Conservation (phyloP, 495 filamentous ascomycete species). For the Hypoxylon crocopeplum region DNA sequence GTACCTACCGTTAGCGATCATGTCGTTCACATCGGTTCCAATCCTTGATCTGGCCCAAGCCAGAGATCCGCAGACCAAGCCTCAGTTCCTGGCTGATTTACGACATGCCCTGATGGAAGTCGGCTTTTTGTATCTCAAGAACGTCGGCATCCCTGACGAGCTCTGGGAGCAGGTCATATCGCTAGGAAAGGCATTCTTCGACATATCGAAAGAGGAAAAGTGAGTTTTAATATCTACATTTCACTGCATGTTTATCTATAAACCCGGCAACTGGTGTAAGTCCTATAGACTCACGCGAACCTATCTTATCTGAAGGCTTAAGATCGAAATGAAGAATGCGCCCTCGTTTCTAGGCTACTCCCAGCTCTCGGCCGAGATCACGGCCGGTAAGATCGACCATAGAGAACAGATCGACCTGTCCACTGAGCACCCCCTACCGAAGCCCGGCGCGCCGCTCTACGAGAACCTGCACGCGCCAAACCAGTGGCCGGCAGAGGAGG, state of each 20-base stretch:
- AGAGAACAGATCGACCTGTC: slow-evolving; percentile 93
- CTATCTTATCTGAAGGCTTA: slow-evolving; percentile 56
- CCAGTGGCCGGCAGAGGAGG: slow-evolving; percentile 66
- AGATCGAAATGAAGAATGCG: slow-evolving; percentile 90
- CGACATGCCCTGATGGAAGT: slow-evolving; percentile 86
- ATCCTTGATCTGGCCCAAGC: slow-evolving; percentile 79
- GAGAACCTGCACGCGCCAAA: slow-evolving; percentile 84
- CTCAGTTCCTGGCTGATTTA: slow-evolving; percentile 72
- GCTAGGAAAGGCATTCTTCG: slow-evolving; percentile 78
- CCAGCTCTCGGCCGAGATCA: slow-evolving; percentile 67
- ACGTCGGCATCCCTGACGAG: slow-evolving; percentile 74
- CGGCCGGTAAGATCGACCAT: slow-evolving; percentile 65
- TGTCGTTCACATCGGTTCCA: slow-evolving; percentile 79
- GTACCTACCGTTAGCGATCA: too few relatives aligned
- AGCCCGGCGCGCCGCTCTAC: slow-evolving; percentile 70
- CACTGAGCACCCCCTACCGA: slow-evolving; percentile 73
- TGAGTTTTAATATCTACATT: slow-evolving; percentile 33
- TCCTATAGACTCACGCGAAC: slow-evolving; percentile 5
- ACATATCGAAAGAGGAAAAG: slow-evolving; percentile 82
- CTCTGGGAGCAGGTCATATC: slow-evolving; percentile 71
- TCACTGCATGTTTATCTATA: too few relatives aligned
- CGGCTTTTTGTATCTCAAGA: slow-evolving; percentile 90
- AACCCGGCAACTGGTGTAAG: background rate
- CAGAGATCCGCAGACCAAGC: slow-evolving; percentile 70
- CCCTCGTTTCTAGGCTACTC: slow-evolving; percentile 69